Base-by-base conservation (phyloP, 176 grass and related monocot species). In the Triticum monococcum region DNA sequence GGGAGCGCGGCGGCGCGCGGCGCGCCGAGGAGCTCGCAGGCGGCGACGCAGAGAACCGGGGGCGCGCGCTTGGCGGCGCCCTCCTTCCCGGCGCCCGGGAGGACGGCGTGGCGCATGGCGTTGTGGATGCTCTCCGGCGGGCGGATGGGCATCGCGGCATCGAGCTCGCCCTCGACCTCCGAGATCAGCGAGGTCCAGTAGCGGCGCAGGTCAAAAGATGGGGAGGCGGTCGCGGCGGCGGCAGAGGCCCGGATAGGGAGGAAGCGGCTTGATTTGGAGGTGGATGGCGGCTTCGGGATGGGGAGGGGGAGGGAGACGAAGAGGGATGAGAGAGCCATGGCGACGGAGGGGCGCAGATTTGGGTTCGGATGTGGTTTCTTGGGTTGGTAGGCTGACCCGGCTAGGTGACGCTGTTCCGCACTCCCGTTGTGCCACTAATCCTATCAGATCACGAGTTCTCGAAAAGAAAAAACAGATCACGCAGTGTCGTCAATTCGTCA, bases 111-210 rank as follows among this genome's bases (percentile, higher is more conserved):
- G 82, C 97, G 92, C 93, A 96, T 99, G 50, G 92, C 94, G 76
- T 87, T 86, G 84, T 91, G 91, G 87, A 99, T 89, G 25, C 92
- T 81, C 63, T 94, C 87, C 10, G 94, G 97, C 7, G 87, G 78
- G 31, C 89, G 88, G 68, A 99, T 72, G 35, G 93, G 91, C 91
- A 99, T 86, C 64, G 94, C 87, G 25, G 85, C 78, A 38, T 92
- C 90, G 82, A 99, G 97, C 79, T 90, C 94, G 32, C 87, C 38
- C 46, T 99, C 92, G 28, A 99, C 91, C 30, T 94, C 90, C 7
- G 90, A 48, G 28, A 96, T 92, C 63, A 96, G 89, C 62, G 90
- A 87, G 41, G 91, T 90, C 97, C 97, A 99, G 92, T 99, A 99
- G 50, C 80, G 77, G 35, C 82, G 90, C 65, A 99, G 94, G 46